Evolutionary conservation across 2,329 filamentous ascomycete species (phyloP), one percentile per base, ranked within the genome.

Genomic region (Claviceps monticola): DNA sequence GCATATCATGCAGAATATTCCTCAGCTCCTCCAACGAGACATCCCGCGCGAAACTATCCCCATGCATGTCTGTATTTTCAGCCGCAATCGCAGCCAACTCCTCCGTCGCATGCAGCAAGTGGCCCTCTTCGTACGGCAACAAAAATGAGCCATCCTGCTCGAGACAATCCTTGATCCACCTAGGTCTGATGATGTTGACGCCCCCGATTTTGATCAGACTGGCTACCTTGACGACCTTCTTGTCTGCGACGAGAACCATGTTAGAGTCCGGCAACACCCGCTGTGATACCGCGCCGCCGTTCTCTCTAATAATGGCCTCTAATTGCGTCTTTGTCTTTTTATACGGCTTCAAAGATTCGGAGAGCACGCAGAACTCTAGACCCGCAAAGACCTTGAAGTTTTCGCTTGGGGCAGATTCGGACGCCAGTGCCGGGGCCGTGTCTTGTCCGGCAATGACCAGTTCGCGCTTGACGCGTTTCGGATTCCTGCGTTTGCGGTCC

Each of bases 131-230:
- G 43, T 73, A 75, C 0, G 76, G 75, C 4, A 95, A 78, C 7
- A 95, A 67, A 13, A 84, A 76, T 3, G 37, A 4, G 76, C 73
- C 3, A 50, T 56, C 75, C 67, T 65, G 80, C 65, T 76, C 75
- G 37, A 95, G 74, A 59, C 88, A 93, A 64, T 97, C 89, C 29
- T 86, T 72, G 2, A 97, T 70, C 93, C 93, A 98, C 5, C 73
- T 75, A 0, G 90, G 86, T 21, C 80, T 80, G 52, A 97, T 74
- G 49, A 98, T 83, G 58, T 88, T 83, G 6, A 79, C 74, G 0
- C 78, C 72, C 3, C 81, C 83, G 5, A 72, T 74, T 60, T 93
- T 95, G 55, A 88, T 81, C 8, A 96, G 68, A 9, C 87, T 89
- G 1, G 87, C 86, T 1, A 90, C 89, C 61, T 90, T 90, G 58